Base-by-base conservation (phyloP, 2,329 filamentous ascomycete genomes). In the Fusarium xyrophilum region DNA sequence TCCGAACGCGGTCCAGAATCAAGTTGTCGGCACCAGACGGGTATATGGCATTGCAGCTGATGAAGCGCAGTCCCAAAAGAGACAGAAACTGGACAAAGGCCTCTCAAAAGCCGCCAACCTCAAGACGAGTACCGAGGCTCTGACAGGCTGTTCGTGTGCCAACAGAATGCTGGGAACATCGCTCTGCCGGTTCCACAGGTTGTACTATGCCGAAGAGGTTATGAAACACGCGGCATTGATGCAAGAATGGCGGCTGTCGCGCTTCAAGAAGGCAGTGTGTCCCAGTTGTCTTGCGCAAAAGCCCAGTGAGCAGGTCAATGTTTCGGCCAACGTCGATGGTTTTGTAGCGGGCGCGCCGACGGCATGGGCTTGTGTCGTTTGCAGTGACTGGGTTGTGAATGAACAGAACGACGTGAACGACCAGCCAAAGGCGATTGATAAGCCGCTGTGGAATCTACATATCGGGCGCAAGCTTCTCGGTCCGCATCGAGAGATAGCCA, bases 121-220 rank as follows among this genome's bases (percentile, higher is more conserved):
- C 38, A 35, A 36, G n/a, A 56, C 33, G 9, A 32, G 42, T 11
- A 42, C 52, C 23, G 59, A 68, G 42, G 69, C 73, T 6, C 39
- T 76, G 4, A 81, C 79, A 13, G 81, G 81, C 3, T 82, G 81
- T 65, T 33, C 66, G 7, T 82, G 81, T 67, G 77, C 66, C 7
- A 47, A 62, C 32, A 82, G 81, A 60, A 54, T 82, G 4, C 50
- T 80, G 19, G 66, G 55, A 15, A 68, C 71, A 7, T 67, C 67
- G 6, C 68, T 82, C 8, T 82, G 81, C 72, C 67, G 43, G 32
- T 67, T 72, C 21, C 81, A 82, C 63, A 76, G 81, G 1, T 53
- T 76, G 10, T 52, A 71, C 32, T 75, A 77, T 57, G 65, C 74
- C 32, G 40, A 74, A 19, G 42, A 72, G 28, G 44, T 76, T 36